Evolutionary conservation across 257 asterid genomes (phyloP).

Genomic region (Solanum habrochaites): DNA sequence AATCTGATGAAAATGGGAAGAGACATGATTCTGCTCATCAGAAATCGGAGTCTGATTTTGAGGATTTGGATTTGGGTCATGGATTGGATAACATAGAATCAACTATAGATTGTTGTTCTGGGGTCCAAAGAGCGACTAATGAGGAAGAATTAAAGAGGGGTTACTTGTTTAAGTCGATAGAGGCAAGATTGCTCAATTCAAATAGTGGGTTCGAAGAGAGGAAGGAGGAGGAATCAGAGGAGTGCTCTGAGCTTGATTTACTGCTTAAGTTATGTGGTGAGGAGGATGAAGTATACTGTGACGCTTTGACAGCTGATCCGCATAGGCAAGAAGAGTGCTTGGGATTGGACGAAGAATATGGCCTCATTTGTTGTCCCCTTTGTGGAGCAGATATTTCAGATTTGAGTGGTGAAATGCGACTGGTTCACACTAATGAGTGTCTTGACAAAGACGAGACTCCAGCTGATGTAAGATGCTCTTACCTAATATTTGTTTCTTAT

Average conservation of each 20-base stretch:
- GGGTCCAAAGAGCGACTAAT: background rate
- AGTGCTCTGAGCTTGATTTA: slow-evolving; percentile 43
- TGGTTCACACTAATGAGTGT: slow-evolving; percentile 74
- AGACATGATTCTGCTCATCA: background rate
- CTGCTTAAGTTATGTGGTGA: slow-evolving; percentile 62
- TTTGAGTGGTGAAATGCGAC: slow-evolving; percentile 43
- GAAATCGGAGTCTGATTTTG: slow-evolving; percentile 15
- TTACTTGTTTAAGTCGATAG: slow-evolving; percentile 7
- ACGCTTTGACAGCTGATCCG: background rate
- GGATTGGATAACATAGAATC: slow-evolving; percentile 58
- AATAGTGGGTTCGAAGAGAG: slow-evolving; percentile 23
- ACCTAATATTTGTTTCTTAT: background rate
- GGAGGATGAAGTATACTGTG: slow-evolving; percentile 13
- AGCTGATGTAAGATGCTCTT: slow-evolving; percentile 27
- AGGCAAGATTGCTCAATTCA: slow-evolving; percentile 8
- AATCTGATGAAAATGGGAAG: background rate
- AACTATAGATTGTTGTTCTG: slow-evolving; percentile 18
- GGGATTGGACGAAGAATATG: background rate
- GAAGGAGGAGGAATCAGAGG: slow-evolving; percentile 26
- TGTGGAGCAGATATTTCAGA: slow-evolving; percentile 72
- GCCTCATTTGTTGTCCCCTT: slow-evolving; percentile 54
- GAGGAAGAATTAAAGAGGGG: background rate
- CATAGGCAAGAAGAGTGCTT: background rate
- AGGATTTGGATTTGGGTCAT: slow-evolving; percentile 9
- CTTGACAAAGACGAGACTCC: slow-evolving; percentile 49